A percentile compares a stretch with the other conserved stretches of the same genome.
phyloP scores from a whole-genome alignment of 1,139 yeast species.

The Taphrina deformans region DNA sequence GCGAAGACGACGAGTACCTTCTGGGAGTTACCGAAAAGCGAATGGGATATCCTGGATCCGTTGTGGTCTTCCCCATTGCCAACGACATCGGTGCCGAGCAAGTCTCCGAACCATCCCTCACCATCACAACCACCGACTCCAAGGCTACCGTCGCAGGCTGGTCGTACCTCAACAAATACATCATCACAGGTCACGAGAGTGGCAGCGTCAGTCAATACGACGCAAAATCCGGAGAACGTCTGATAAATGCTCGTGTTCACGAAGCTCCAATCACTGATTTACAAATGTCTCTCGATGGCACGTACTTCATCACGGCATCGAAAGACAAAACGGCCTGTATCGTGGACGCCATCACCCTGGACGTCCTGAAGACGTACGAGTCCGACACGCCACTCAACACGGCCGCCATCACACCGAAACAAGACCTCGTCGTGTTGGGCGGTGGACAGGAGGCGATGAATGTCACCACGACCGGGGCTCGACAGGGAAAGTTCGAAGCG shows the following conservation, averaged over 20 bases:
- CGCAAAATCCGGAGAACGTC: conserved; percentile 68
- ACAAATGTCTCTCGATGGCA: conserved; percentile 81
- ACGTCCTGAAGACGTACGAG: conserved; percentile 69
- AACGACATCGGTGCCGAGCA: conserved; percentile 49
- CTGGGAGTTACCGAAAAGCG: conserved; percentile 86
- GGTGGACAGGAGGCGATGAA: conserved; percentile 99
- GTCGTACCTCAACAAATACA: conserved; percentile 61
- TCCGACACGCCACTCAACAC: conserved; percentile 96
- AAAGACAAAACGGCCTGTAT: conserved; percentile 88
- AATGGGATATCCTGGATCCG: conserved; percentile 84
- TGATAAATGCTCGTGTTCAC: conserved; percentile 64
- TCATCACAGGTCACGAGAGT: conserved; percentile 84
- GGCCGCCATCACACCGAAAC: conserved; percentile 88
- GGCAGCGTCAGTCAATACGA: conserved; percentile 82
- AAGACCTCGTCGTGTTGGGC: conserved; percentile 89
- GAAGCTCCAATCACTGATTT: conserved; percentile 77
- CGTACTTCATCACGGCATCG: conserved; percentile 89
- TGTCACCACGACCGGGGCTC: conserved; percentile 91
- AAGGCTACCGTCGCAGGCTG: conserved; percentile 87
- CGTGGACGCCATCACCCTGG: conserved; percentile 73
- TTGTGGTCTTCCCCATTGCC: conserved; percentile 63
- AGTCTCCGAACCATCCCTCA: conserved; percentile 57
- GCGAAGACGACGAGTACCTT: conserved; percentile 67
- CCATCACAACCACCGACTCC: conserved; percentile 55
- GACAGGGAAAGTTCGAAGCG: conserved; percentile 96